These are phyloP conservation scores for Glycine latifolia DNA, from an alignment of 306 rosid genomes.

Conservation along the genomic window DNA sequence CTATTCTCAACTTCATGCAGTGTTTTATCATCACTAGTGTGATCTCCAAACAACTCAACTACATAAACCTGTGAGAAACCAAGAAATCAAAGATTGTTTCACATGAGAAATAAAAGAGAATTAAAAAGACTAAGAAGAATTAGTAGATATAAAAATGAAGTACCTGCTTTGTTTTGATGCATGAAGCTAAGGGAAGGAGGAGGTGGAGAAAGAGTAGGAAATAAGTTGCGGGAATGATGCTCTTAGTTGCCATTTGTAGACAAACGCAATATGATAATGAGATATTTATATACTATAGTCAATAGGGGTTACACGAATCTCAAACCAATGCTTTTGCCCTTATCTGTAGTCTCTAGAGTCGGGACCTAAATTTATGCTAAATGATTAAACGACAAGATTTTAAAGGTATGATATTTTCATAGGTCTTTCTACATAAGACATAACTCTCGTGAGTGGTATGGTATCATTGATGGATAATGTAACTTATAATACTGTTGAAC, in stretches of 20 bases:
- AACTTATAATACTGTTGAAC: background rate
- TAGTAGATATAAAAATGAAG: background rate
- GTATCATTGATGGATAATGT: background rate
- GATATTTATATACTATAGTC: conserved; percentile 17
- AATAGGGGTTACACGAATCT: conserved; percentile 39
- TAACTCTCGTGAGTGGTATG: background rate
- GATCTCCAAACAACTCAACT: conserved; percentile 69
- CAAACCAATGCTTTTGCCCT: conserved; percentile 38
- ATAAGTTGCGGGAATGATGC: conserved; percentile 26
- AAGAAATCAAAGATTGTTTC: background rate
- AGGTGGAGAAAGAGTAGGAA: conserved; percentile 24
- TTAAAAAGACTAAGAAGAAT: background rate
- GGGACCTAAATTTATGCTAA: conserved; percentile 21
- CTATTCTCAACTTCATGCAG: conserved; percentile 58
- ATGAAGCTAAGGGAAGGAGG: conserved; percentile 43
- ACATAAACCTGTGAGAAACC: conserved; percentile 59
- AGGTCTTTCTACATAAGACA: conserved; percentile 11
- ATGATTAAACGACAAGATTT: conserved; percentile 34
- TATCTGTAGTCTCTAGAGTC: conserved; percentile 24
- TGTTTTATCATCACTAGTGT: conserved; percentile 49
- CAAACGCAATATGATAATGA: conserved; percentile 36
- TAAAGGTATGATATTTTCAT: conserved; percentile 20
- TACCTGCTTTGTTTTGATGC: conserved; percentile 45
- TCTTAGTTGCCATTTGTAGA: conserved; percentile 36
- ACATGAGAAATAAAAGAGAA: background rate